Base-by-base conservation (phyloP, 2,329 filamentous ascomycete species). In the Mariannaea sp. region DNA sequence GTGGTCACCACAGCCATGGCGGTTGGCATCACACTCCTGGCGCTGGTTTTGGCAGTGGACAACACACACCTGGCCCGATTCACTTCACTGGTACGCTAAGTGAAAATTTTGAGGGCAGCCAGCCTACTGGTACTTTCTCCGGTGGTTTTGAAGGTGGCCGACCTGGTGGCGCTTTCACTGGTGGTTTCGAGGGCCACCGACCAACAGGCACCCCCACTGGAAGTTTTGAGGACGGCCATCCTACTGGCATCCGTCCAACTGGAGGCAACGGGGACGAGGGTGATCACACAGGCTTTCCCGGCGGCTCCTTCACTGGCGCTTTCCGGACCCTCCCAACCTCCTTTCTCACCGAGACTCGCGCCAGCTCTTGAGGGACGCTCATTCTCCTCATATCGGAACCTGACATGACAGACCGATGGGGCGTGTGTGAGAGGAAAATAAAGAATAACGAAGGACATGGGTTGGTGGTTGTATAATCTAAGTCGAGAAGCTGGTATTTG, bases 401-500 rank as follows among this genome's bases (percentile, higher is more conserved):
- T n/a, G 41, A 40, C 22, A 38, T 36, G 51, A 19, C 24, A 43
- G 26, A 44, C 19, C 16, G 33, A 44, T 54, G 40, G 45, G 42
- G 39, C 38, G 49, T n/a, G n/a, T n/a, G n/a, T n/a, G n/a, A n/a
- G n/a, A n/a, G n/a, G n/a, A n/a, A n/a, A n/a, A n/a, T n/a, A 48
- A 42, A 56, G 54, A 53, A 57, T n/a, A n/a, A 57, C 33, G 22
- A 60, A 22, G 49, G 42, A 56, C 42, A 54, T 45, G 42, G 43
- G 55, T 65, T 55, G 50, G 46, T 61, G 51, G 50, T 49, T 54
- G 43, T 56, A 59, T 60, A 61, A 62, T 62, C 40, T 57, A 43
- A 53, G 62, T 60, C 52, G 56, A 59, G 60, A 62, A 66, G 58
- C 58, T 57, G 64, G 55, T 48, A 60, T 66, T 61, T 46, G 40